These are phyloP conservation scores for Aspergillus ibericus DNA, from an alignment of 2,329 filamentous ascomycete genomes.

Conservation along the genomic window DNA sequence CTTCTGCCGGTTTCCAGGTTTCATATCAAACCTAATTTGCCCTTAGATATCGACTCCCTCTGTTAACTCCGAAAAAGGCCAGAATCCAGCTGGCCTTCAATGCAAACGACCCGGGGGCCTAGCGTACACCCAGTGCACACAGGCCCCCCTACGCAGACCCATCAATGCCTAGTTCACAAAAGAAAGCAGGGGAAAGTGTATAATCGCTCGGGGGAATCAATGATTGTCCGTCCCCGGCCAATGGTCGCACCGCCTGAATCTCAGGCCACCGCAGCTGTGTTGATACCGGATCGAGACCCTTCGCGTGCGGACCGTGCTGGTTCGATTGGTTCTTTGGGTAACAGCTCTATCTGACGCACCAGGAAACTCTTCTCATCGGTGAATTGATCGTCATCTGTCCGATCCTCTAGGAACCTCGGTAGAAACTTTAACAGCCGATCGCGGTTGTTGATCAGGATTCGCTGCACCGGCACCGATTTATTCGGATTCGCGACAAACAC, in stretches of 20 bases:
- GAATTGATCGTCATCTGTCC: slow-evolving; percentile 97
- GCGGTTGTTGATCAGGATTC: slow-evolving; percentile 93
- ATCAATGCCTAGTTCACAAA: slow-evolving; percentile 3
- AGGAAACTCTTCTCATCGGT: slow-evolving; percentile 97
- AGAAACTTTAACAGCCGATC: slow-evolving; percentile 87
- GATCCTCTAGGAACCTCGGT: slow-evolving; percentile 87
- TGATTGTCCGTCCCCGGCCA: background rate
- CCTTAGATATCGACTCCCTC: slow-evolving; percentile 17
- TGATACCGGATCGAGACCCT: slow-evolving; percentile 27
- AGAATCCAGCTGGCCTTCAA: slow-evolving; percentile 26
- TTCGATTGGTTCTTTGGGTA: slow-evolving; percentile 45
- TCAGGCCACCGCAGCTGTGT: slow-evolving; percentile 32
- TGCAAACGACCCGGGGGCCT: slow-evolving; percentile 17
- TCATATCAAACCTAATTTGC: slow-evolving; percentile 10
- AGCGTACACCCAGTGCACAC: slow-evolving; percentile 11
- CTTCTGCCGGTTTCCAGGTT: background rate
- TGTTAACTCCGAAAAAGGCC: slow-evolving; percentile 21
- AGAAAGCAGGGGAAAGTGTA: slow-evolving; percentile 6
- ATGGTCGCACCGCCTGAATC: background rate
- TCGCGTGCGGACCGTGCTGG: slow-evolving; percentile 30
- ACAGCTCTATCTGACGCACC: slow-evolving; percentile 79
- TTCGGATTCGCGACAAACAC: slow-evolving; percentile 98
- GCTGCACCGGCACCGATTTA: slow-evolving; percentile 93
- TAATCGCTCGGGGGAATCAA: background rate
- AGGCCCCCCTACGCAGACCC: background rate